These are phyloP conservation scores for Cladosporium cucumerinum DNA, from an alignment of 2,329 filamentous ascomycete species.

Conservation along the genomic window DNA sequence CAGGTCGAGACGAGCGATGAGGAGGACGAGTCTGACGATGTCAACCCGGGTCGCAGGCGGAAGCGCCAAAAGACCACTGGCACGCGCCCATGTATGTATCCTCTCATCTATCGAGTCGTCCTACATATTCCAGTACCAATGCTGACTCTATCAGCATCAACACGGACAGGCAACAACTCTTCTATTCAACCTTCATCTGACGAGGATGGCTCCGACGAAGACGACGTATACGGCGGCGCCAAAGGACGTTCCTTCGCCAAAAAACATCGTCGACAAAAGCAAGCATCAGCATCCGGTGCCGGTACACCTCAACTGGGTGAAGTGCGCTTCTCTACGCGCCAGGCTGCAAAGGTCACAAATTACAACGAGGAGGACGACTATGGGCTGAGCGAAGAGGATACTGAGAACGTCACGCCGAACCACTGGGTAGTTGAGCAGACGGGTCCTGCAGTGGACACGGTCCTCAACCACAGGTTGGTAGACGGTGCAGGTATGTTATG, in stretches of 20 bases:
- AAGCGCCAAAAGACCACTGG: slow-evolving; percentile 68
- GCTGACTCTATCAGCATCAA: slow-evolving; percentile 26
- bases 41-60: slow-evolving; percentile 54
- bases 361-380: slow-evolving; percentile 66
- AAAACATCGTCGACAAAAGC: slow-evolving; percentile 68
- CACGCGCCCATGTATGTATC: slow-evolving; percentile 57
- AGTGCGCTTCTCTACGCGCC: slow-evolving; percentile 86
- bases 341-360: slow-evolving; percentile 69
- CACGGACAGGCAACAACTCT: slow-evolving; percentile 16
- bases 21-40: slow-evolving; percentile 69
- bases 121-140: neutral
- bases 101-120: slow-evolving; percentile 38
- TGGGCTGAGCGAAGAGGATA: slow-evolving; percentile 57
- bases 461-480: slow-evolving; percentile 80
- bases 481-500: slow-evolving; percentile 51
- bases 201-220: slow-evolving; percentile 42
- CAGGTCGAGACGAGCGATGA: slow-evolving; percentile 62
- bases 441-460: slow-evolving; percentile 81
- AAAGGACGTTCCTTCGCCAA: slow-evolving; percentile 65
- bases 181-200: slow-evolving; percentile 12
- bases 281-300: slow-evolving; percentile 55
- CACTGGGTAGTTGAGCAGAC: slow-evolving; percentile 60
- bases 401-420: slow-evolving; percentile 64
- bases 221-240: slow-evolving; percentile 73
- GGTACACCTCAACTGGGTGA: slow-evolving; percentile 67